Evolutionary conservation across 2,329 filamentous ascomycete species (phyloP).

Genomic region (Chalaropsis ovoidea): DNA sequence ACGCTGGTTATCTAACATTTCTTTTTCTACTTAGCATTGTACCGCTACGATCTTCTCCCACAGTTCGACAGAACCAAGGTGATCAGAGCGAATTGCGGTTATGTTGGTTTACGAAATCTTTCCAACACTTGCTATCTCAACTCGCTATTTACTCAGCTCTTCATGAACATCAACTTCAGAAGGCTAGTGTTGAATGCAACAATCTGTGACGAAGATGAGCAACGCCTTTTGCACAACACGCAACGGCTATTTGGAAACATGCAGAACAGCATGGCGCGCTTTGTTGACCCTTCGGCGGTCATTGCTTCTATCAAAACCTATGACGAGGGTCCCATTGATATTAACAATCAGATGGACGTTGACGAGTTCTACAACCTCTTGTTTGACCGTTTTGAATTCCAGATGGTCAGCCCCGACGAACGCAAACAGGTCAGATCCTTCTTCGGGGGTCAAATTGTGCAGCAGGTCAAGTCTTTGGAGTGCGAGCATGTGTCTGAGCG

Average conservation of each 20-base stretch:
- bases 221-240: conserved; percentile 64
- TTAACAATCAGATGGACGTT: conserved; percentile 90
- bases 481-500: conserved; percentile 88
- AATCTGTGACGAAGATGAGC: conserved; percentile 47
- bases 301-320: conserved; percentile 71
- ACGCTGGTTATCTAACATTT: neutral
- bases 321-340: conserved; percentile 72
- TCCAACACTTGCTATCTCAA: conserved; percentile 98
- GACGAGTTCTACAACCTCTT: conserved; percentile 95
- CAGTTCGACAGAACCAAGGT: conserved; percentile 55
- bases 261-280: conserved; percentile 69
- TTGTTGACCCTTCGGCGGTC: conserved; percentile 61
- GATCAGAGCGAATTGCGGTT: conserved; percentile 67
- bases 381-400: conserved; percentile 81
- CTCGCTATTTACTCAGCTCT: conserved; percentile 84
- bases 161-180: conserved; percentile 87
- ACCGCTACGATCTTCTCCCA: conserved; percentile 51
- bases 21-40: conserved; percentile 35
- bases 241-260: conserved; percentile 74
- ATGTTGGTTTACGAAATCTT: conserved; percentile 81
- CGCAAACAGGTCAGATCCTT: conserved; percentile 70
- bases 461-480: conserved; percentile 91
- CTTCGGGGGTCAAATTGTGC: conserved; percentile 83
- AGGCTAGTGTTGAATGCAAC: conserved; percentile 65
- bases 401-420: conserved; percentile 56